These are phyloP conservation scores for Flueggea neowawraea DNA, from an alignment of 441 rosid genomes.

Conservation along the genomic window DNA sequence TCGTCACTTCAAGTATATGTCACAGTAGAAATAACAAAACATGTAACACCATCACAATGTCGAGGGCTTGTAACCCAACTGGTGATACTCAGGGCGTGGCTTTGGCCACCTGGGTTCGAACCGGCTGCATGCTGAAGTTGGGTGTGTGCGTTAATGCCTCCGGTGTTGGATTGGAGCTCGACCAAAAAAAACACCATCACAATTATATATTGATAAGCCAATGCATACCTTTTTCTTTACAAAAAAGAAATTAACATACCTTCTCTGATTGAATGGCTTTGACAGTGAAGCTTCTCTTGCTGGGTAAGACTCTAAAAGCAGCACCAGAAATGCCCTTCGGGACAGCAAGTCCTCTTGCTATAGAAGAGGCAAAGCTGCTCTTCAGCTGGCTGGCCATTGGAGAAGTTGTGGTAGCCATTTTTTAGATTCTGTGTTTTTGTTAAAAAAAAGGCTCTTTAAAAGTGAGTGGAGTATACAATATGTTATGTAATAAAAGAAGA, in stretches of 20 bases:
- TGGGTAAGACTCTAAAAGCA: conserved; percentile 47
- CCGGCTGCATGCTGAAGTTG: too few species aligned
- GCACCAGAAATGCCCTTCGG: conserved; percentile 72
- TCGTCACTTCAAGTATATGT: too few species aligned
- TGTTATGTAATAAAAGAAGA: conserved; percentile 13
- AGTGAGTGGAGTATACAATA: neutral
- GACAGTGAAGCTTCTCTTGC: conserved; percentile 63
- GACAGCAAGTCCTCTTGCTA: conserved; percentile 34
- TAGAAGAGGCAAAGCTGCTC: conserved; percentile 68
- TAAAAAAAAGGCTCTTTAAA: neutral
- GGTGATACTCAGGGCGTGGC: too few species aligned
- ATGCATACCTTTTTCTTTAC: neutral
- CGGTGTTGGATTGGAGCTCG: too few species aligned
- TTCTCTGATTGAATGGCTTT: conserved; percentile 74
- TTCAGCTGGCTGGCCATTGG: conserved; percentile 91
- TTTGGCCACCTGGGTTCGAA: too few species aligned
- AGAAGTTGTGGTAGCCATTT: conserved; percentile 60
- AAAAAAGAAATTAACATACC: conserved; percentile 24
- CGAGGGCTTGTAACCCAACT: too few species aligned
- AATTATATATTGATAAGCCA: too few species aligned
- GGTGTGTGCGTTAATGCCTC: too few species aligned
- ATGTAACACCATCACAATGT: too few species aligned
- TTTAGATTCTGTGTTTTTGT: neutral
- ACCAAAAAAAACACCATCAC: too few species aligned
- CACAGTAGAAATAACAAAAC: too few species aligned